Conservation (phyloP, 2,329 filamentous ascomycete species). For the Thelonectria blattea region DNA sequence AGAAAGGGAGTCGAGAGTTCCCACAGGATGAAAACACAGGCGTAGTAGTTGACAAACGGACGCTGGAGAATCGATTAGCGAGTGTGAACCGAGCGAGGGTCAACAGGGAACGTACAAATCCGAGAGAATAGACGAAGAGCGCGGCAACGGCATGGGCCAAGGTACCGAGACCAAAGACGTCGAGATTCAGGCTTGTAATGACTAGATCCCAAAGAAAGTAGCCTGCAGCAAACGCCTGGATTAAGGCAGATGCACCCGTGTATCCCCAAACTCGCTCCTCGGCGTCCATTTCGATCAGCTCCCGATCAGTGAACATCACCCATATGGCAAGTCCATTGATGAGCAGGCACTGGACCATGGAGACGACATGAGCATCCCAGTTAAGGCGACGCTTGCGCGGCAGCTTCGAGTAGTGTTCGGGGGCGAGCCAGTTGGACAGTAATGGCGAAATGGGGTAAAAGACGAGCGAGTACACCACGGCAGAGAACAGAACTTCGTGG, state of each 20-base stretch:
- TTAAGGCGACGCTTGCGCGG: constrained; percentile 69
- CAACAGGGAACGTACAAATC: constrained; percentile 68
- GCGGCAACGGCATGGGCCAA: constrained; percentile 79
- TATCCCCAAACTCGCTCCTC: constrained; percentile 79
- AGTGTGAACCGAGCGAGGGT: background rate
- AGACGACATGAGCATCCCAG: constrained; percentile 88
- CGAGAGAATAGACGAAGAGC: constrained; percentile 75
- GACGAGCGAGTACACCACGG: constrained; percentile 71
- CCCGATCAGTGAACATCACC: constrained; percentile 72
- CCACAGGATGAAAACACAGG: constrained; percentile 81
- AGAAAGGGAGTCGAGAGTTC: constrained; percentile 85
- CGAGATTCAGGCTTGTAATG: constrained; percentile 70
- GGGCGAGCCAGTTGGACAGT: constrained; percentile 67
- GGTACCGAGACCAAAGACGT: constrained; percentile 77
- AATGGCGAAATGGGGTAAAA: constrained; percentile 70
- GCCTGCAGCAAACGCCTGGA: constrained; percentile 77
- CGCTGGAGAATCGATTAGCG: constrained; percentile 56
- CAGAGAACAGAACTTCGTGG: constrained; percentile 75
- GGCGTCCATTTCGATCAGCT: constrained; percentile 70
- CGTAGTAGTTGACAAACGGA: constrained; percentile 86
- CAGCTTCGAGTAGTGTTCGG: constrained; percentile 68
- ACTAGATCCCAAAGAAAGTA: constrained; percentile 87
- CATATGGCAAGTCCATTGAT: constrained; percentile 78
- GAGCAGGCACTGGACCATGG: constrained; percentile 75
- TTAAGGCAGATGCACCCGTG: constrained; percentile 71